phyloP scores from a whole-genome alignment of 2,329 filamentous ascomycete genomes.

The Aspergillus costaricaensis region DNA sequence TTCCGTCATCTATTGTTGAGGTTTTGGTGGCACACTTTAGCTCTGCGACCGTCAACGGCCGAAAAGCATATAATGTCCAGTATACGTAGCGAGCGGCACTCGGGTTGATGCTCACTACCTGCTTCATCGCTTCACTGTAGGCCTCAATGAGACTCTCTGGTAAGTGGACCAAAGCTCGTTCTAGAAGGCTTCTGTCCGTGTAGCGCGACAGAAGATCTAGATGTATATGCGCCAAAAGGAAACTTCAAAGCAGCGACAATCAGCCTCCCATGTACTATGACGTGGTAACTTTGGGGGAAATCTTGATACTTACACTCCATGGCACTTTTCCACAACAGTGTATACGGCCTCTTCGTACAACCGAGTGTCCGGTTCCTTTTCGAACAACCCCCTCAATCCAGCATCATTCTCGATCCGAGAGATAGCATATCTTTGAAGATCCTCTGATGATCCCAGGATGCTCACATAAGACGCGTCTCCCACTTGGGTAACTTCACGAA shows the following conservation, averaged over 20 bases:
- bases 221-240: constrained; percentile 32
- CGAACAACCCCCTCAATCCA: constrained; percentile 13
- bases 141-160: constrained; percentile 32
- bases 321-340: constrained; percentile 26
- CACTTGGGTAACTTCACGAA: constrained; percentile 23
- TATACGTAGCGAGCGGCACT: constrained; percentile 27
- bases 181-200: constrained; percentile 21
- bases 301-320: constrained; percentile 27
- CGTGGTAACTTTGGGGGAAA: not conserved
- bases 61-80: constrained; percentile 30
- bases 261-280: not conserved
- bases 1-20: not conserved
- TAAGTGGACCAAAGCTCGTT: constrained; percentile 27
- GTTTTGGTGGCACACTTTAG: constrained; percentile 23
- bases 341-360: constrained; percentile 20
- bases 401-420: constrained; percentile 21
- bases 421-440: constrained; percentile 23
- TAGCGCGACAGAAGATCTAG: constrained; percentile 31
- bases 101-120: constrained; percentile 26
- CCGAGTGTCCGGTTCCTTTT: constrained; percentile 5
- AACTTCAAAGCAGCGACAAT: constrained; percentile 20
- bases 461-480: constrained; percentile 19
- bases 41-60: constrained; percentile 30
- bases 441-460: constrained; percentile 18
- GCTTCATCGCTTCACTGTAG: constrained; percentile 35